These are phyloP conservation scores for Colletotrichum navitas DNA, from an alignment of 2,329 filamentous ascomycete species.

Conservation along the genomic window DNA sequence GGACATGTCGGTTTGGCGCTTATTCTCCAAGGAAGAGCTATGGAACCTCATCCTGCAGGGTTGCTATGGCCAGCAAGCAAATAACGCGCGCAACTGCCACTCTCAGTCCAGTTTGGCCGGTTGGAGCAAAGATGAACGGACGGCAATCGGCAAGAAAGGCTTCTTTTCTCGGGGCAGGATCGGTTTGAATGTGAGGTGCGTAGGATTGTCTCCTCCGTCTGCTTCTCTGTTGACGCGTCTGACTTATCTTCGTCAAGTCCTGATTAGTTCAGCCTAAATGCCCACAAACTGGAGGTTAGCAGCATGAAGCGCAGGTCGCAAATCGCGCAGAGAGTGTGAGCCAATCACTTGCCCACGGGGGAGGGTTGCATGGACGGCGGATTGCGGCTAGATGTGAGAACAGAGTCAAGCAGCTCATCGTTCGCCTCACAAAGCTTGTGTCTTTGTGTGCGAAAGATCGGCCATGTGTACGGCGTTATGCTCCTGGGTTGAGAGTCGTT, in stretches of 20 bases:
- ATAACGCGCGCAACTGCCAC: not conserved
- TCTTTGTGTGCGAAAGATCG: not conserved
- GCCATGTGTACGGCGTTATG: not conserved
- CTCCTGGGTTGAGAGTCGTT: not conserved
- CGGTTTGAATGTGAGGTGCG: slow-evolving; percentile 2
- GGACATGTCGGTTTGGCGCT: not conserved
- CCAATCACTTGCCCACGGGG: slow-evolving; percentile 24
- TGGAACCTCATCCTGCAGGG: not conserved
- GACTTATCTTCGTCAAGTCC: not conserved
- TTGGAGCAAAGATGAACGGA: not conserved
- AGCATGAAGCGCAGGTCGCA: not conserved
- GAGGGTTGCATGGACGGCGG: not conserved
- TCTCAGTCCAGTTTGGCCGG: not conserved
- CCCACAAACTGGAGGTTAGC: not conserved
- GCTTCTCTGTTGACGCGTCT: not conserved
- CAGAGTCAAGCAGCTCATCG: not conserved
- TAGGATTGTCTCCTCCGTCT: not conserved
- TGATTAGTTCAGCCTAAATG: not conserved
- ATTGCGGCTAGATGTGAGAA: not conserved
- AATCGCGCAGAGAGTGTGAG: not conserved
- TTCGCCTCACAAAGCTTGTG: not conserved
- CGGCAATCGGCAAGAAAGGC: slow-evolving; percentile 1
- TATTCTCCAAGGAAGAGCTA: not conserved
- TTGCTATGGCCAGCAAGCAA: not conserved
- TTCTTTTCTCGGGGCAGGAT: slow-evolving; percentile 4